Evolutionary conservation across 192 early-diverging fungal genomes (phyloP).

Genomic region (Linderina pennispora): DNA sequence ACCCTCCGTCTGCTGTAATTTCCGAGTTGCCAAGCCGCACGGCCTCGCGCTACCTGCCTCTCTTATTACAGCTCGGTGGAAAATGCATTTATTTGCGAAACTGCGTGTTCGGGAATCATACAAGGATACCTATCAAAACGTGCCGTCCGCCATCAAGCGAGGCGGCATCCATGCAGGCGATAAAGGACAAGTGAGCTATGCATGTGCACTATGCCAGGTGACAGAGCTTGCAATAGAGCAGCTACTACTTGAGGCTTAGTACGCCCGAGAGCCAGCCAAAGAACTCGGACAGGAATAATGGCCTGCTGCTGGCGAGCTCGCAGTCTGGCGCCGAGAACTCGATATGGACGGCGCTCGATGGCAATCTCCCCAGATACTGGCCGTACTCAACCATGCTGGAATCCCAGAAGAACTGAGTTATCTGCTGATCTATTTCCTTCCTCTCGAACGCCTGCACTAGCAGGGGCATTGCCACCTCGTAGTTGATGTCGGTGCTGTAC

Average conservation of each 20-base stretch:
- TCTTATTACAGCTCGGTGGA: too few relatives aligned
- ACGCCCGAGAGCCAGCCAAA: conserved; percentile 25
- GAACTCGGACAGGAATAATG: conserved; percentile 14
- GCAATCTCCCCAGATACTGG: conserved; percentile 17
- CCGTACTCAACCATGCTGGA: conserved; percentile 35
- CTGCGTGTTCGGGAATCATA: too few relatives aligned
- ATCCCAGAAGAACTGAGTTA: conserved; percentile 37
- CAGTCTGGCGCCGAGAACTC: conserved; percentile 14
- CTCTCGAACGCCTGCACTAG: conserved; percentile 28
- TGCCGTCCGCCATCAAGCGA: too few relatives aligned
- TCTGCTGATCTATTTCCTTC: conserved; percentile 10
- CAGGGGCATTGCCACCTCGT: conserved; percentile 17
- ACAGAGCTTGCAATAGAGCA: too few relatives aligned
- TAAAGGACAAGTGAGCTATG: too few relatives aligned
- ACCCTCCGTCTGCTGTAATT: too few relatives aligned
- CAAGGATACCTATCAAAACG: too few relatives aligned
- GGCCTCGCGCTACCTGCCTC: too few relatives aligned
- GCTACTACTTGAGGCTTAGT: conserved; percentile 10
- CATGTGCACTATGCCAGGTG: too few relatives aligned
- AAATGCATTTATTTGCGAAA: too few relatives aligned
- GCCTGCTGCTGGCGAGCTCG: conserved; percentile 6
- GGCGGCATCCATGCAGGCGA: too few relatives aligned
- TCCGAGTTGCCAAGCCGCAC: too few relatives aligned
- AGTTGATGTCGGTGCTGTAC: conserved; percentile 7
- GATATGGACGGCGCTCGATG: not conserved